Percentiles rank a stretch among this genome's conserved stretches.
Conservation (phyloP, 106 monocot species). For the Narthecium ossifragum region DNA sequence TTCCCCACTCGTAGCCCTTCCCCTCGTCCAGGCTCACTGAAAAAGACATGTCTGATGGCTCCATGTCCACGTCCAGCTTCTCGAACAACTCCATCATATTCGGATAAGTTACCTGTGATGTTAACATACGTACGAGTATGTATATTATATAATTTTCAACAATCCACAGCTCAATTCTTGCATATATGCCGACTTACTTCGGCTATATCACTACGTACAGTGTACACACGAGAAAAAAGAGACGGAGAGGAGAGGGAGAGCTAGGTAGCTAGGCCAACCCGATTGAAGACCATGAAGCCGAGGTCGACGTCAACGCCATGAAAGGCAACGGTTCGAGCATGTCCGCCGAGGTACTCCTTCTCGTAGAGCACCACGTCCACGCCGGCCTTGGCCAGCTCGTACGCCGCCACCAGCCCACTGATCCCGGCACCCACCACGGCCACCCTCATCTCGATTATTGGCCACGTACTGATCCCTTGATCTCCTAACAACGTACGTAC, state of each 20-base stretch:
- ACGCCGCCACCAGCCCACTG: slow-evolving; percentile 55
- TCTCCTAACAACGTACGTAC: no score
- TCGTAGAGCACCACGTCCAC: slow-evolving; percentile 72
- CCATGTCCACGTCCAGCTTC: slow-evolving; percentile 66
- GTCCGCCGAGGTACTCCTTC: slow-evolving; percentile 64
- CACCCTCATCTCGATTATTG: slow-evolving; percentile 53
- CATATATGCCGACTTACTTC: no score
- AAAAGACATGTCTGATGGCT: slow-evolving; percentile 86
- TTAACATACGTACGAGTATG: neutral
- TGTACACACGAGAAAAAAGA: neutral
- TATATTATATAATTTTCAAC: neutral
- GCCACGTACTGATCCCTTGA: no score
- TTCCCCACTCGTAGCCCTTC: slow-evolving; percentile 85
- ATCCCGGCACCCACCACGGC: slow-evolving; percentile 72
- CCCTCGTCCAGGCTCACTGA: slow-evolving; percentile 71
- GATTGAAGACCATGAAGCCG: slow-evolving; percentile 87
- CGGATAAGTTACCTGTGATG: slow-evolving; percentile 79
- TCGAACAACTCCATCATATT: slow-evolving; percentile 89
- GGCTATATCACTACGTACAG: no score
- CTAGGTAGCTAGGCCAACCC: slow-evolving; percentile 21
- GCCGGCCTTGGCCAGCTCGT: slow-evolving; percentile 38
- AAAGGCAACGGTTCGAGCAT: slow-evolving; percentile 48
- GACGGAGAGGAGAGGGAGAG: neutral
- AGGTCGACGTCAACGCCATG: slow-evolving; percentile 62
- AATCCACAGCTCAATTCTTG: no score